Percentiles rank a stretch among this genome's conserved stretches.
Evolutionary conservation across 129 eudicot species (phyloP).

Genomic region (Artemisia argyi): DNA sequence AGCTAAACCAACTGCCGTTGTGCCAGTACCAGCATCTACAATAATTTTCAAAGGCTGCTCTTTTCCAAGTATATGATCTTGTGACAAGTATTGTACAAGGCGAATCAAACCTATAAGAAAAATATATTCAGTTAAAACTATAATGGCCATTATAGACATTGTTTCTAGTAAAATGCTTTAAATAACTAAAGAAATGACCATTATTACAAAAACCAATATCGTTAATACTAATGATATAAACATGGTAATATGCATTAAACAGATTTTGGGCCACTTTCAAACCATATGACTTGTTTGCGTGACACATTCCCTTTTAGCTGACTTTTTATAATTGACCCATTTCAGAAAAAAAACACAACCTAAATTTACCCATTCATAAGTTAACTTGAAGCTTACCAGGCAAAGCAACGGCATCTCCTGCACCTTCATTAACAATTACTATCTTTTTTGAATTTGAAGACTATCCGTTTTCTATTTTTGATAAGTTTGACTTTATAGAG

Average conservation of each 20-base stretch:
- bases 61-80: constrained; percentile 67
- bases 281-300: neutral
- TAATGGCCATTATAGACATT: neutral
- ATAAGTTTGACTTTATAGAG: constrained; percentile 15
- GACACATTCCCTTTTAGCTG: neutral
- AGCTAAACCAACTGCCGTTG: constrained; percentile 89
- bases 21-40: constrained; percentile 96
- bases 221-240: neutral
- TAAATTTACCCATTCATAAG: neutral
- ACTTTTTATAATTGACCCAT: neutral
- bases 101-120: constrained; percentile 66
- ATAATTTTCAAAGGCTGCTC: constrained; percentile 56
- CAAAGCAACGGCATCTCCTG: constrained; percentile 86
- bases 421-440: constrained; percentile 82
- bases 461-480: constrained; percentile 21
- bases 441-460: constrained; percentile 44
- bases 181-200: neutral
- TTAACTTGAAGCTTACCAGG: constrained; percentile 51
- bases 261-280: neutral
- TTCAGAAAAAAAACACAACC: neutral
- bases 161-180: neutral
- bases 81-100: constrained; percentile 68
- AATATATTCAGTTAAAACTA: constrained; percentile 15
- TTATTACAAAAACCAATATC: neutral
- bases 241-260: neutral